Base-by-base conservation (phyloP, 2,329 filamentous ascomycete species). In the Aspergillus neoniger region DNA sequence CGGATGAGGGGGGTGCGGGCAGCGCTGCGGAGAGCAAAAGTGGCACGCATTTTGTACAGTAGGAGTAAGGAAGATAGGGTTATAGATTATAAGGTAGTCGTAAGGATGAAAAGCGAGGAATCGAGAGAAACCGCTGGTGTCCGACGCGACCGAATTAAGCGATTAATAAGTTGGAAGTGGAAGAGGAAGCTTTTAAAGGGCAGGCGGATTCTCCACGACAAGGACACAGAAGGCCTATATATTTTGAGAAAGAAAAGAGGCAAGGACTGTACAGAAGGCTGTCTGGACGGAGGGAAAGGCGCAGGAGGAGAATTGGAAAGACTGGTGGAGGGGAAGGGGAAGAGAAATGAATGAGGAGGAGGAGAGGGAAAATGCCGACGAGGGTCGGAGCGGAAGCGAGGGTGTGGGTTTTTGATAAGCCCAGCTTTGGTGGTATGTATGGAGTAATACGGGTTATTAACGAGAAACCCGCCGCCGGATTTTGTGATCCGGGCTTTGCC, bases 1-100 rank as follows among this genome's bases (percentile, higher is more conserved):
- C 80, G 81, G 67, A 83, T 83, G 63, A 82, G 70, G 55, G 80
- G 80, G 57, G 76, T 79, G 55, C 79, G 77, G 59, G 76, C 72
- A 58, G 76, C 74, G 58, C 72, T 77, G 57, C 74, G 73, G 58
- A 82, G 74, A 67, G 77, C 69, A 62, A 73, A 62, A 47, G 79
- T 76, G 63, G 72, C 74, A 69, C 73, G 77, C 79, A 81, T 80
- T 69, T 65, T 77, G 68, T 65, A 59, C 59, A 56, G 55, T 21
- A 36, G 53, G 49, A 17, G 43, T 59, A 57, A 8, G 56, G 52
- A 19, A 56, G 43, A 5, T 56, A 36, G 32, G 12, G 28, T 38
- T 53, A 63, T 55, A 59, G 62, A 55, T 63, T 64, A 60, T 62
- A 62, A 60, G 58, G 54, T 23, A 59, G 60, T 61, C 63, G 66